These are phyloP conservation scores for Metarhizium guizhouense DNA, from an alignment of 2,329 filamentous ascomycete species.

Conservation along the genomic window DNA sequence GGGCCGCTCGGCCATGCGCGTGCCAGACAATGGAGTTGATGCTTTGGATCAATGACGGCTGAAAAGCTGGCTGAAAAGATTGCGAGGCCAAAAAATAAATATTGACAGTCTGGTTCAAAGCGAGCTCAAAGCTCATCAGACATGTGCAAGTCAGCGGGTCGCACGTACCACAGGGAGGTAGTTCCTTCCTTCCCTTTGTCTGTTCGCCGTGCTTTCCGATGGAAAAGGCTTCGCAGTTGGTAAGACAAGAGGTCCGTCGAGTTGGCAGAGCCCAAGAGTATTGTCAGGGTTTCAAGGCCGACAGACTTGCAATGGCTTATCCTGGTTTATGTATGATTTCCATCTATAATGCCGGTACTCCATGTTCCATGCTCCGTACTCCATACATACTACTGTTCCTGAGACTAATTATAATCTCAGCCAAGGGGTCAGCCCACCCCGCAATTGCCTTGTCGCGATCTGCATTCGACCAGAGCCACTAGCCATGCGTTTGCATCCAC, in stretches of 20 bases:
- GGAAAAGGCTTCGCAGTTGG: background rate
- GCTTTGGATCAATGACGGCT: background rate
- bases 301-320: background rate
- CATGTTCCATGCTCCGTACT: too few relatives aligned
- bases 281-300: background rate
- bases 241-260: background rate
- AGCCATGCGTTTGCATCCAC: background rate
- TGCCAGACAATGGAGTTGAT: background rate
- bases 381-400: background rate
- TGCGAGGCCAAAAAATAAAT: background rate
- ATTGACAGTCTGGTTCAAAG: background rate
- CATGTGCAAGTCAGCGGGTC: background rate
- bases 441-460: background rate
- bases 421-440: background rate
- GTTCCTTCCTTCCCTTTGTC: background rate
- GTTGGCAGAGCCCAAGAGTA: background rate
- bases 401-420: background rate
- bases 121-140: too few relatives aligned
- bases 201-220: background rate
- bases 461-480: background rate
- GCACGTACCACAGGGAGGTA: background rate
- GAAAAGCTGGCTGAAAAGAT: background rate
- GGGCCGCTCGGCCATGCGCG: background rate
- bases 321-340: background rate
- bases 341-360: background rate